Evolutionary conservation across 306 rosid species (phyloP), one percentile per base, ranked within the genome.

Genomic region (Lithocarpus polystachyus): DNA sequence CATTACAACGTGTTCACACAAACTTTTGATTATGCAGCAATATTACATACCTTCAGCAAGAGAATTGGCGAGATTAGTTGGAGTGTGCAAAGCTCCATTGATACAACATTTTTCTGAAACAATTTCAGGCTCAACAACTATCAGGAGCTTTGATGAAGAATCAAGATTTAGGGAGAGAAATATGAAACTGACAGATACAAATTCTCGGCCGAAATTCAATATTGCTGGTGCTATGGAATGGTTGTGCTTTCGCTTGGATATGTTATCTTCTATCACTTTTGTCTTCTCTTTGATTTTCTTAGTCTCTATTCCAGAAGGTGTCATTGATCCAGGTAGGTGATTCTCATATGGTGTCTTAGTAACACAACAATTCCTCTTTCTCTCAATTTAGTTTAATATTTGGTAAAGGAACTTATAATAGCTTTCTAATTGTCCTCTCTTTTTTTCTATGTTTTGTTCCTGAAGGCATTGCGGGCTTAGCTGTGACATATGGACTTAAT

Each of bases 41-140:
- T 92, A 84, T 75, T 92, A 92, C 83, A 53, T 90, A 77, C 81
- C 98, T 74, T 74, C 94, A 18, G 97, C 97, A 4, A 83, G 97
- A 76, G 98, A 94, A 80, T 87, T 94, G 18, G 79, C 98, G 13
- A 91, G 98, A 48, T 81, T 94, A 78, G 77, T 81, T 48, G 98
- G 98, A 56, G 91, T 87, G 20, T 91, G 94, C 89, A 89, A 94
- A 80, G 98, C 98, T 72, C 97, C 97, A 11, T 86, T 88, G 54
- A 92, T 94, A 77, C 98, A 94, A 79, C 94, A 90, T 85, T 91
- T 94, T 67, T 77, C 97, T 0, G 97, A 94, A 86, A 92, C 98
- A n/a, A 86, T 94, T 69, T 94, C 95, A 1, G 97, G 98, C 33
- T 68, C 92, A 56, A 74, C 91, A 60, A 94, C 97, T 52, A 94